These are phyloP conservation scores for Bisporella sp. DNA, from an alignment of 2,329 filamentous ascomycete species.

Conservation along the genomic window DNA sequence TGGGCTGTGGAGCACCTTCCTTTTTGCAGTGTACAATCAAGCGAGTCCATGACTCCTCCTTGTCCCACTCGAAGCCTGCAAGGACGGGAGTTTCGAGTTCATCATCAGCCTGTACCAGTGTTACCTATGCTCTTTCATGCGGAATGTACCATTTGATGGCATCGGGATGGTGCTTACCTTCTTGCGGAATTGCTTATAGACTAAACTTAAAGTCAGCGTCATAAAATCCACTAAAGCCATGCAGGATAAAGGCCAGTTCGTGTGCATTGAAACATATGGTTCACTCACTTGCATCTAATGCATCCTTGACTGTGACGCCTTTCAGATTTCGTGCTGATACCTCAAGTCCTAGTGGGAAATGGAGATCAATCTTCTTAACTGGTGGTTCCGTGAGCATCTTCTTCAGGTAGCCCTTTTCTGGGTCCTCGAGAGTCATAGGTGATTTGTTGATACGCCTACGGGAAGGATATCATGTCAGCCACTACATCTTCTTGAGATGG, in stretches of 20 bases:
- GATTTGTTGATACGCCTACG: constrained; percentile 93
- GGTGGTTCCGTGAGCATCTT: constrained; percentile 72
- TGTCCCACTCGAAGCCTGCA: constrained; percentile 93
- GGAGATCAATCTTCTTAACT: constrained; percentile 89
- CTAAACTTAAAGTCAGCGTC: too few relatives aligned
- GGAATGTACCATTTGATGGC: not conserved
- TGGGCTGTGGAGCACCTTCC: constrained; percentile 50
- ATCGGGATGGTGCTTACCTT: constrained; percentile 51
- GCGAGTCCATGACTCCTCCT: constrained; percentile 81
- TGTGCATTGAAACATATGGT: too few relatives aligned
- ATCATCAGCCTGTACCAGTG: constrained; percentile 65
- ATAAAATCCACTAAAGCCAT: too few relatives aligned
- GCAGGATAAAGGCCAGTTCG: too few relatives aligned
- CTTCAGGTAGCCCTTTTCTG: constrained; percentile 62
- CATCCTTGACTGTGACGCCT: constrained; percentile 96
- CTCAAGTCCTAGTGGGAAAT: constrained; percentile 82
- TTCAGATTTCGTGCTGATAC: constrained; percentile 87
- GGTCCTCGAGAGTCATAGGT: constrained; percentile 70
- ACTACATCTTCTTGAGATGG: not conserved
- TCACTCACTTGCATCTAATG: constrained; percentile 64
- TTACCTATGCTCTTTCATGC: constrained; percentile 15
- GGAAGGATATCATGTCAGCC: constrained; percentile 4
- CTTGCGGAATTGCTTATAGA: constrained; percentile 96
- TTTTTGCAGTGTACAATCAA: constrained; percentile 82
- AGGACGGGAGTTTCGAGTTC: constrained; percentile 84